A percentile compares a stretch with the other conserved stretches of the same genome.
phyloP scores from a whole-genome alignment of 1,139 yeast species.

The Candida sanyaensis region DNA sequence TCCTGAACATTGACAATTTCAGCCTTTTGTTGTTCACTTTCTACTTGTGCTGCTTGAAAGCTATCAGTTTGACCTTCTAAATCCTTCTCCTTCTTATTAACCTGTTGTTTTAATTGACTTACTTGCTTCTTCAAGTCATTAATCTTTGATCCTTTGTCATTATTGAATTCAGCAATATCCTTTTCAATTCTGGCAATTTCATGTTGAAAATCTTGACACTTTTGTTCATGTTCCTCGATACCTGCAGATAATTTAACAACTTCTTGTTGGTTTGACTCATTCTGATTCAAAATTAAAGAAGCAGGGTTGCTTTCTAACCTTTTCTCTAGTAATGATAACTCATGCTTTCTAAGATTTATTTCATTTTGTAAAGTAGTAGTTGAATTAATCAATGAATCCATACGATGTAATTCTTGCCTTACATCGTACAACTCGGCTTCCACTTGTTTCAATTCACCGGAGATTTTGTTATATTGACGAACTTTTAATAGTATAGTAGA shows the following conservation, averaged over 20 bases:
- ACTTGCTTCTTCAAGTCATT: slow-evolving; percentile 66
- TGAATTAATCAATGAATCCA: slow-evolving; percentile 47
- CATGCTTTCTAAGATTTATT: slow-evolving; percentile 66
- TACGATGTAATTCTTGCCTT: slow-evolving; percentile 42
- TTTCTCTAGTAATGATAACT: slow-evolving; percentile 60
- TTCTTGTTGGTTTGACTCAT: slow-evolving; percentile 50
- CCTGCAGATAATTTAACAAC: slow-evolving; percentile 44
- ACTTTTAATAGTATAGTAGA: slow-evolving; percentile 64
- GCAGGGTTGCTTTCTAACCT: slow-evolving; percentile 65
- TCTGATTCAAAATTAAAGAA: slow-evolving; percentile 52
- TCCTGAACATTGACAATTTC: slow-evolving; percentile 55
- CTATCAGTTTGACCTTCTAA: slow-evolving; percentile 50
- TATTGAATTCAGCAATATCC: slow-evolving; percentile 81
- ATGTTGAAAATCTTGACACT: slow-evolving; percentile 23
- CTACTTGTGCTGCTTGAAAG: slow-evolving; percentile 69
- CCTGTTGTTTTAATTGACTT: slow-evolving; percentile 32
- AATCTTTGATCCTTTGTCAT: slow-evolving; percentile 79
- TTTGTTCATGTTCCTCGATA: slow-evolving; percentile 35
- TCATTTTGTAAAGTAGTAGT: slow-evolving; percentile 67
- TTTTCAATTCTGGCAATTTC: slow-evolving; percentile 63
- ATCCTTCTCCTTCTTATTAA: slow-evolving; percentile 41
- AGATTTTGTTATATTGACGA: slow-evolving; percentile 64
- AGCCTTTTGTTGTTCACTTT: slow-evolving; percentile 63
- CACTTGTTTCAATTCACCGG: slow-evolving; percentile 37
- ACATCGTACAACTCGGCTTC: slow-evolving; percentile 43